A percentile compares a stretch with the other conserved stretches of the same genome.
These are phyloP conservation scores for Dionaea muscipula DNA, from an alignment of 179 eudicot genomes.

Conservation along the genomic window DNA sequence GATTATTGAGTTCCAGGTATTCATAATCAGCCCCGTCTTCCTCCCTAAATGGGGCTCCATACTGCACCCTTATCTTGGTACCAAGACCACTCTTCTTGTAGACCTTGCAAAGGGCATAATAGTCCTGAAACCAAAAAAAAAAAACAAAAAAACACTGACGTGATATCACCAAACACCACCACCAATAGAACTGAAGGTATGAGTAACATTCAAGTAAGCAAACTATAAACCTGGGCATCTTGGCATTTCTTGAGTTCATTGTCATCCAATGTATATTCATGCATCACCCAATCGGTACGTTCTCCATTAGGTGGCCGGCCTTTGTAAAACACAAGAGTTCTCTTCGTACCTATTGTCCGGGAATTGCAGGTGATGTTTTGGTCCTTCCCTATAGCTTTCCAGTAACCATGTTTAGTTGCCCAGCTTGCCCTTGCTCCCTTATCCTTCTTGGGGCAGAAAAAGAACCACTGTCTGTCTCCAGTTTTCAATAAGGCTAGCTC, in stretches of 20 bases:
- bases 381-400: constrained; percentile 98
- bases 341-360: constrained; percentile 65
- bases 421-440: constrained; percentile 74
- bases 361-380: constrained; percentile 45
- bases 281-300: constrained; percentile 98
- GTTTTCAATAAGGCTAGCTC: constrained; percentile 56
- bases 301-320: constrained; percentile 86
- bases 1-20: constrained; percentile 7
- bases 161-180: background rate
- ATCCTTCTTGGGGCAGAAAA: constrained; percentile 75
- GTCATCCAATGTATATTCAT: constrained; percentile 69
- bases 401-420: constrained; percentile 68
- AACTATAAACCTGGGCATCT: constrained; percentile 13
- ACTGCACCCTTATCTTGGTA: constrained; percentile 90
- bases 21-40: constrained; percentile 82
- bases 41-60: constrained; percentile 92
- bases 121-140: constrained; percentile 22
- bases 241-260: constrained; percentile 69
- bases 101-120: constrained; percentile 67
- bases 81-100: constrained; percentile 92
- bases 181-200: background rate
- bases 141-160: background rate
- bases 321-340: constrained; percentile 67
- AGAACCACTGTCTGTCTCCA: constrained; percentile 90
- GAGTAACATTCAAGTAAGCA: background rate